These are phyloP conservation scores for Colletotrichum trifolii DNA, from an alignment of 2,329 filamentous ascomycete species.

Conservation along the genomic window DNA sequence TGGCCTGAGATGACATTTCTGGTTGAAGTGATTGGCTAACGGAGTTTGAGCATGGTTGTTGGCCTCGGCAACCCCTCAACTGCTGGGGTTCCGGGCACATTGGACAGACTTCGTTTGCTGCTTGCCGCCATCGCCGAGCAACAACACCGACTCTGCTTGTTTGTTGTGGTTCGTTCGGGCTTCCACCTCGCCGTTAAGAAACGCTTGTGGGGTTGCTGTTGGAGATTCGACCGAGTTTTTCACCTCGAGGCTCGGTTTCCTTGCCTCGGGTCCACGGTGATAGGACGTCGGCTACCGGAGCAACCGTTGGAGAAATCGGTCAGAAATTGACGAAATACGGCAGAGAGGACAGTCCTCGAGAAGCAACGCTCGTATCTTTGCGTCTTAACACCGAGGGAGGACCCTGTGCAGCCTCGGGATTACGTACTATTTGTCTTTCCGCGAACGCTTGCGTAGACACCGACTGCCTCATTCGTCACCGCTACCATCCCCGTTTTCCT, in stretches of 20 bases:
- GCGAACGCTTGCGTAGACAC: conserved; percentile 3
- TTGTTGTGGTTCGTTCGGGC: conserved; percentile 4
- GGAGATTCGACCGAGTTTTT: conserved; percentile 1
- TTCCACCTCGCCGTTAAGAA: not conserved
- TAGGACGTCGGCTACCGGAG: conserved; percentile 20
- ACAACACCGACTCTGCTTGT: conserved; percentile 1
- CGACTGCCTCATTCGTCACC: conserved; percentile 27
- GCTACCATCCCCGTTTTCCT: conserved; percentile 7
- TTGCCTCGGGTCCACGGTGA: conserved; percentile 12
- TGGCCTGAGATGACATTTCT: conserved; percentile 10
- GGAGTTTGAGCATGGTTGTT: not conserved
- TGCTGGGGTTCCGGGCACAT: not conserved
- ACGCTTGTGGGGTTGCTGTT: not conserved
- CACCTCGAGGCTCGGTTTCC: conserved; percentile 18
- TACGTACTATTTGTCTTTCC: conserved; percentile 20
- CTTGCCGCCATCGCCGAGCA: not conserved
- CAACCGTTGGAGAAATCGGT: not conserved
- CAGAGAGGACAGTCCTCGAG: not conserved
- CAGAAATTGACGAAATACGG: not conserved
- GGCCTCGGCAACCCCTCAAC: conserved; percentile 3
- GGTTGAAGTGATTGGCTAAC: conserved; percentile 17
- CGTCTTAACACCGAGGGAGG: conserved; percentile 28
- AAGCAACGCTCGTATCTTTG: conserved; percentile 6
- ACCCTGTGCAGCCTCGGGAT: conserved; percentile 25
- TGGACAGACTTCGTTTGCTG: too few relatives aligned